These are phyloP conservation scores for Graphilbum fragrans DNA, from an alignment of 2,329 filamentous ascomycete genomes.

Conservation along the genomic window DNA sequence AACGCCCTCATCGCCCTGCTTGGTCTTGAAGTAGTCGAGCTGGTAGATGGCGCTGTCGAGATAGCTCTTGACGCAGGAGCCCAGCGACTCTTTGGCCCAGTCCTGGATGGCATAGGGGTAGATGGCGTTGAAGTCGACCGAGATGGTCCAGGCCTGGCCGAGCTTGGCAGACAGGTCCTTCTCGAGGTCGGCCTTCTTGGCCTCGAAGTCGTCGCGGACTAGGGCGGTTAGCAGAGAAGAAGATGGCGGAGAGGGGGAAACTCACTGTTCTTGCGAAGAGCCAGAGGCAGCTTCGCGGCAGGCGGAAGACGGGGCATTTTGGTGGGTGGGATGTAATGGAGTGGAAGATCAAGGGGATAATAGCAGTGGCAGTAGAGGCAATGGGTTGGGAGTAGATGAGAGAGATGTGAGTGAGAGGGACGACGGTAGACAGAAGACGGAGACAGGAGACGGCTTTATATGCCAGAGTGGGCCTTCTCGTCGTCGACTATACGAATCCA, in stretches of 20 bases:
- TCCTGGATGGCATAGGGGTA: slow-evolving; percentile 30
- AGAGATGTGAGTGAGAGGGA: not conserved
- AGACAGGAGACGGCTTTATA: too few species aligned
- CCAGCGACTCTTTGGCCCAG: slow-evolving; percentile 28
- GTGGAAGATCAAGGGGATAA: not conserved
- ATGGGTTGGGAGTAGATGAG: not conserved
- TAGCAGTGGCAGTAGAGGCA: slow-evolving; percentile 17
- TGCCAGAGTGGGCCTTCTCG: too few species aligned
- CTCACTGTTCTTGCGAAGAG: slow-evolving; percentile 38
- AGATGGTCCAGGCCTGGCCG: slow-evolving; percentile 35
- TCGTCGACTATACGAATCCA: too few species aligned
- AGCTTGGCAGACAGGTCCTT: slow-evolving; percentile 29
- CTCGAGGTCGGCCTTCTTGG: slow-evolving; percentile 30
- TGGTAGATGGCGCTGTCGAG: slow-evolving; percentile 5
- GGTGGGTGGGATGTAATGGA: not conserved
- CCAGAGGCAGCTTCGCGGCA: slow-evolving; percentile 37
- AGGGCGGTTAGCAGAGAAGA: not conserved
- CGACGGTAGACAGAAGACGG: too few species aligned
- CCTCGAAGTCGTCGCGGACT: slow-evolving; percentile 42
- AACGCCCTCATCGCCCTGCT: slow-evolving; percentile 22
- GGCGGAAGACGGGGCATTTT: slow-evolving; percentile 25
- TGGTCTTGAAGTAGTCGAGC: slow-evolving; percentile 3
- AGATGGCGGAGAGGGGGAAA: not conserved
- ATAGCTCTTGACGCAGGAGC: slow-evolving; percentile 30
- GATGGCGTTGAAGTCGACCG: slow-evolving; percentile 32